Percentiles rank a stretch among this genome's conserved stretches.
phyloP scores from a whole-genome alignment of 192 early-diverging fungal genomes.

The Coemansia asiatica region DNA sequence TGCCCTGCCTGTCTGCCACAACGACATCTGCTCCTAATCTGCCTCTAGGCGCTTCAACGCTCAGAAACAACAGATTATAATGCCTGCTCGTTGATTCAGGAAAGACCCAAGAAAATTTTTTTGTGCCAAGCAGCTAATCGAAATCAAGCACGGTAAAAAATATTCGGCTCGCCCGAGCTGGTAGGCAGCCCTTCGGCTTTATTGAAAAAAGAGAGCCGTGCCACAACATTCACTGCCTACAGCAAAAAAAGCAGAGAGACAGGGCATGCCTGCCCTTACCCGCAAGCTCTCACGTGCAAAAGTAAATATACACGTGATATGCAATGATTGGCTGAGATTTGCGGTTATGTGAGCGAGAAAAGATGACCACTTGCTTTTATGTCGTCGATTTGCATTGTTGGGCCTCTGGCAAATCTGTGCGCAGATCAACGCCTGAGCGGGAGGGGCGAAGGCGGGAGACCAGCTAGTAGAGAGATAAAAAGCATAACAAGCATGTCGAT shows the following conservation, averaged over 20 bases:
- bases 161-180: constrained; percentile 3
- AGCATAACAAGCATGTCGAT: too few species aligned
- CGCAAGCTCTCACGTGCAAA: constrained; percentile 20
- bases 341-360: not conserved
- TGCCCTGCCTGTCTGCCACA: not conserved
- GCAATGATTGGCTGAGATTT: constrained; percentile 13
- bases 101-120: constrained; percentile 13
- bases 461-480: too few species aligned
- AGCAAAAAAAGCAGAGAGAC: not conserved
- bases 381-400: constrained; percentile 2
- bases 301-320: constrained; percentile 10
- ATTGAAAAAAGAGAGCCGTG: not conserved
- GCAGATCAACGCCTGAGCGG: not conserved
- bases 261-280: not conserved
- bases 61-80: not conserved
- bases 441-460: not conserved
- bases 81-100: not conserved
- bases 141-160: not conserved
- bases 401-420: not conserved
- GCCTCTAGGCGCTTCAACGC: not conserved
- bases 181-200: not conserved
- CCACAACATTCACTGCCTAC: not conserved
- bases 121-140: not conserved
- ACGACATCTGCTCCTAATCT: not conserved
- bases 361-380: too few species aligned